Conservation (phyloP, 202 grass and related monocot genomes). For the Miscanthus sacchariflorus region DNA sequence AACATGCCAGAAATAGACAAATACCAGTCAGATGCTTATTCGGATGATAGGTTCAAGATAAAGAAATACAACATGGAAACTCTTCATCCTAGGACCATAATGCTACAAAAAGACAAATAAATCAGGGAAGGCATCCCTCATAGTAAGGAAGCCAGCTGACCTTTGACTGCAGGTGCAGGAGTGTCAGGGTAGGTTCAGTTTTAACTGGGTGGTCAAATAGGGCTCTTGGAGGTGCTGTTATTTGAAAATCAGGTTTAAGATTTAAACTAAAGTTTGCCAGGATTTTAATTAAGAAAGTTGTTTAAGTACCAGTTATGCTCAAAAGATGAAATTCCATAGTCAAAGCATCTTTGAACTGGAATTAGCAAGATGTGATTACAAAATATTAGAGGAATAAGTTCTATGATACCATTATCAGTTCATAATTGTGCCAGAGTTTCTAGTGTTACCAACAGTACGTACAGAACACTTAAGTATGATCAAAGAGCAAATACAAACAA, state of each 20-base stretch:
- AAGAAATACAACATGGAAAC: neutral
- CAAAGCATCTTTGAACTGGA: slow-evolving; percentile 2
- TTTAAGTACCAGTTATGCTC: neutral
- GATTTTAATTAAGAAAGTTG: neutral
- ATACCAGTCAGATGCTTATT: slow-evolving; percentile 44
- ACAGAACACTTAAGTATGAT: slow-evolving; percentile 3
- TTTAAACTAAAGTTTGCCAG: neutral
- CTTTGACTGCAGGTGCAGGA: neutral
- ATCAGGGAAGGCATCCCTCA: neutral
- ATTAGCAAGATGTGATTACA: slow-evolving; percentile 5
- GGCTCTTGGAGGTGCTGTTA: neutral
- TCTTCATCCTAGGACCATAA: slow-evolving; percentile 6
- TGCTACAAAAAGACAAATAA: neutral
- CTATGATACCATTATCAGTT: slow-evolving; percentile 2
- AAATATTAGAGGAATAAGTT: slow-evolving; percentile 20
- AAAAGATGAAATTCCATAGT: neutral
- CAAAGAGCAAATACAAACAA: slow-evolving; percentile 26
- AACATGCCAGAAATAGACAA: slow-evolving; percentile 54
- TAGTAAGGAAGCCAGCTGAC: slow-evolving; percentile 5
- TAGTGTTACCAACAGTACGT: neutral
- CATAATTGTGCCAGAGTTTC: slow-evolving; percentile 4
- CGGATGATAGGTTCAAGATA: neutral
- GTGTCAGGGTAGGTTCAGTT: neutral
- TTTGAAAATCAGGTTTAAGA: neutral
- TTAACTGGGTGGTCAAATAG: neutral